Base-by-base conservation (phyloP, 306 rosid genomes). In the Cucumis sativus region DNA sequence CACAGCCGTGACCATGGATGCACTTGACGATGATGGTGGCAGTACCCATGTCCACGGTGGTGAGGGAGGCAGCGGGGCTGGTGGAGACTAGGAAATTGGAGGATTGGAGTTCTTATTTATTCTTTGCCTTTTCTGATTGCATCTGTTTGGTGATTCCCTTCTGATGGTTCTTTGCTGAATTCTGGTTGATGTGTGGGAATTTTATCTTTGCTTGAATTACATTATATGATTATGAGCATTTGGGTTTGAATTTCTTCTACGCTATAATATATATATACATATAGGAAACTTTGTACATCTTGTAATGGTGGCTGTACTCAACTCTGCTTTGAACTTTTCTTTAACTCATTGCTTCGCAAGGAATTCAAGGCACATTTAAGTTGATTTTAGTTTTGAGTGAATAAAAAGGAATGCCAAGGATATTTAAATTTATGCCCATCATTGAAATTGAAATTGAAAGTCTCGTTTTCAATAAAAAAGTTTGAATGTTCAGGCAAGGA, bases 131-230 rank as follows among this genome's bases (percentile, higher is more conserved):
- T 73, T 33, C 21, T 73, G 15, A 17, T 73, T 73, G 61, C 77
- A 51, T 73, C 61, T 30, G 62, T 54, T 73, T 73, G 63, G 37
- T 54, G 40, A 33, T 52, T 52, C n/a, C 45, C 57, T 73, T 73
- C 17, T 51, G 59, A 28, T 28, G 23, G 18, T 49, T 73, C 62
- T 52, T 73, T 73, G 16, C 15, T 25, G 60, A 71, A 16, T 25
- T 71, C 15, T 47, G 76, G 69, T 33, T 68, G 75, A 73, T 73
- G 77, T 73, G 62, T 72, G 61, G 77, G 8, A 18, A 3, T 30
- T 37, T 54, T 73, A 54, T 51, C 6, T 10, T 30, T 51, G 60
- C 5, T 71, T 47, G 55, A 69, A 21, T 20, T 68, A 41, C 18
- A 68, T 33, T 12, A 23, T 68, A 71, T 71, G 20, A 21, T 54